Evolutionary conservation across 305 asterid genomes (phyloP), one percentile per base, ranked within the genome.

Genomic region (Coffea humblotiana): DNA sequence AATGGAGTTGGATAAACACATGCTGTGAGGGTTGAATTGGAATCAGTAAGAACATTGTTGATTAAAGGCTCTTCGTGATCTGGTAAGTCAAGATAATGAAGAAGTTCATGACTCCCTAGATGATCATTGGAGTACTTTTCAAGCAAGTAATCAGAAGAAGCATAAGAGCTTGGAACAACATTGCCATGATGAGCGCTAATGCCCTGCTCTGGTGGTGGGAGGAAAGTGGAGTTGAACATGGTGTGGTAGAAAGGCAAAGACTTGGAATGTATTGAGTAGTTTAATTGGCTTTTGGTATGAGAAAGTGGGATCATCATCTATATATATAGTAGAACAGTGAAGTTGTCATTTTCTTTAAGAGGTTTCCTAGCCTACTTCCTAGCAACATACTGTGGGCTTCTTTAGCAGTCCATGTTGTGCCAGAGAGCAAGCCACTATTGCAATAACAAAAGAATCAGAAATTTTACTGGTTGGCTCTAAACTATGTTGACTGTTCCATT

Each of bases 201-300:
- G 40, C 54, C 75, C 21, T 64, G 74, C 52, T 16, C 27, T 32
- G 51, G 12, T 69, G 81, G 76, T 69, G 76, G 60, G 58, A 70
- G 67, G 70, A 70, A 70, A 78, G 75, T 54, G 81, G 76, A 71
- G 18, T 78, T 78, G 60, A 13, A 54, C 81, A 78, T 78, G 76
- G 60, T 10, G 16, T 16, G 56, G 2, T 48, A 45, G 63, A 16
- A 12, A 66, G 72, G 76, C 29, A 52, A 69, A n/a, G 45, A 37
- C 37, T 48, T 35, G 71, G 76, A 71, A 69, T 70, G 76, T 35
- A 52, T 11, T 16, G 23, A 60, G 77, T 16, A 40, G 71, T 40
- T 23, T 43, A 23, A n/a, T 61, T 60, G 71, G 56, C 11, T 58
- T 45, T 75, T 74, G 64, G 29, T 67, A 47, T 45, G 37, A 23